Evolutionary conservation across 371 early-diverging fungal species (phyloP).

Genomic region (Smittium culicis): DNA sequence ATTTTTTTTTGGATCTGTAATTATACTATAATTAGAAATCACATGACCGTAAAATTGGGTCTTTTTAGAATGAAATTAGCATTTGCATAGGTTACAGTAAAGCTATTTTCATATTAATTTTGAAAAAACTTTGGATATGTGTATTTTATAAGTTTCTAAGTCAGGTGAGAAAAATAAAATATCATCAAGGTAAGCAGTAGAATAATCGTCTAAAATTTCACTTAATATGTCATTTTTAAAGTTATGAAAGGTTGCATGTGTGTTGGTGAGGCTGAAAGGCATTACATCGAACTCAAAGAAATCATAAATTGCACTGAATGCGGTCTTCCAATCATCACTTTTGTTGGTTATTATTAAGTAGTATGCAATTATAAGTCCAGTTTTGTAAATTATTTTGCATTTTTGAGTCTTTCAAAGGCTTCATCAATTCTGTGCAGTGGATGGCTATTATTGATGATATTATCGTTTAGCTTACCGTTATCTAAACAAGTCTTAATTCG

Average conservation of each 20-base stretch:
- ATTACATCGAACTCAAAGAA: slow-evolving; percentile 30
- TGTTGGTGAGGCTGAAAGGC: slow-evolving; percentile 29
- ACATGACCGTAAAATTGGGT: no score
- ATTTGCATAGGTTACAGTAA: no score
- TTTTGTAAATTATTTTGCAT: slow-evolving; percentile 27
- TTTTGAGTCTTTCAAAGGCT: slow-evolving; percentile 11
- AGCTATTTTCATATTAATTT: no score
- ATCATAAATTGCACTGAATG: slow-evolving; percentile 26
- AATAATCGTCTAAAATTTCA: slow-evolving; percentile 26
- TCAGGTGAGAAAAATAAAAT: slow-evolving; percentile 38
- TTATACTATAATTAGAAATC: no score
- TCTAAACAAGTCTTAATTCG: slow-evolving; percentile 7
- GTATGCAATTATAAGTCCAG: slow-evolving; percentile 30
- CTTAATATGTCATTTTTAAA: slow-evolving; percentile 28
- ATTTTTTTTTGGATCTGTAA: no score
- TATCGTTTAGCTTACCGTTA: slow-evolving; percentile 33
- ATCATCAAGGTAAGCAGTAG: slow-evolving; percentile 40
- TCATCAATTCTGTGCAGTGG: slow-evolving; percentile 25
- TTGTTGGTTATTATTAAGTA: slow-evolving; percentile 13
- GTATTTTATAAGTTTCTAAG: slow-evolving; percentile 31
- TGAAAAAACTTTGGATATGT: no score
- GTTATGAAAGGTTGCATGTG: slow-evolving; percentile 25
- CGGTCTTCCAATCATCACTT: slow-evolving; percentile 27
- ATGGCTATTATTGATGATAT: slow-evolving; percentile 28
- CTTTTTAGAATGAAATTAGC: no score